phyloP scores from a whole-genome alignment of 2,329 filamentous ascomycete genomes.

The Aspergillus spinulosporus region DNA sequence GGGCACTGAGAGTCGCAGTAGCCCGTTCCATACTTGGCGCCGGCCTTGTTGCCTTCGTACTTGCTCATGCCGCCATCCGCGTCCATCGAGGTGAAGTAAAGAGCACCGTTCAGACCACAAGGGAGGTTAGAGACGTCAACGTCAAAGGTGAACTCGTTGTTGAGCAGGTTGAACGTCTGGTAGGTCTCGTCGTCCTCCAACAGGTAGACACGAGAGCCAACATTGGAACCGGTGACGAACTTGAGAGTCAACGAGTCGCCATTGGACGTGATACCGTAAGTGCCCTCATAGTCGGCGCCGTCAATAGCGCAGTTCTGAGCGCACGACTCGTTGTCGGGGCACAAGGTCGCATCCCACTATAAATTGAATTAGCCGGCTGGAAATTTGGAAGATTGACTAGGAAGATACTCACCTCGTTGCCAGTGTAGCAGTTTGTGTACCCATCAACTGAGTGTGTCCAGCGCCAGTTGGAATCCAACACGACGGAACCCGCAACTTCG shows the following conservation, averaged over 20 bases:
- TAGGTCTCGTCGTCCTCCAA: constrained; percentile 61
- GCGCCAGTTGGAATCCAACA: constrained; percentile 60
- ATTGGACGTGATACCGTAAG: constrained; percentile 54
- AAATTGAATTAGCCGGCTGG: constrained; percentile 1
- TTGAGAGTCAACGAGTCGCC: constrained; percentile 52
- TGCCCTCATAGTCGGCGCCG: constrained; percentile 54
- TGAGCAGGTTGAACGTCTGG: constrained; percentile 63
- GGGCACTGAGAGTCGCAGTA: constrained; percentile 64
- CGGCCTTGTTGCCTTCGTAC: constrained; percentile 55
- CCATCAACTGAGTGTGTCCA: constrained; percentile 53
- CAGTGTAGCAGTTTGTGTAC: constrained; percentile 58
- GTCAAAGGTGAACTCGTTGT: constrained; percentile 70
- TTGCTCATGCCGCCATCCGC: constrained; percentile 59
- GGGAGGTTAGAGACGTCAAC: constrained; percentile 67
- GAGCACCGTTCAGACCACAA: constrained; percentile 70
- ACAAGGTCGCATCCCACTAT: constrained; percentile 49
- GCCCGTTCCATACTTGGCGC: constrained; percentile 61
- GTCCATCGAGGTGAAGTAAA: constrained; percentile 65
- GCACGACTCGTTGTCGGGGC: constrained; percentile 52
- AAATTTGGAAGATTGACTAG: neutral
- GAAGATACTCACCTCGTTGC: constrained; percentile 39
- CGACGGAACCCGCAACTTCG: constrained; percentile 54
- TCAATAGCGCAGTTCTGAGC: constrained; percentile 59
- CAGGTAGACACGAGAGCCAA: constrained; percentile 61
- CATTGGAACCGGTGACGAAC: constrained; percentile 47